These are phyloP conservation scores for Solioccasus polychromus DNA, from an alignment of 768 basidiomycete species.

Conservation along the genomic window DNA sequence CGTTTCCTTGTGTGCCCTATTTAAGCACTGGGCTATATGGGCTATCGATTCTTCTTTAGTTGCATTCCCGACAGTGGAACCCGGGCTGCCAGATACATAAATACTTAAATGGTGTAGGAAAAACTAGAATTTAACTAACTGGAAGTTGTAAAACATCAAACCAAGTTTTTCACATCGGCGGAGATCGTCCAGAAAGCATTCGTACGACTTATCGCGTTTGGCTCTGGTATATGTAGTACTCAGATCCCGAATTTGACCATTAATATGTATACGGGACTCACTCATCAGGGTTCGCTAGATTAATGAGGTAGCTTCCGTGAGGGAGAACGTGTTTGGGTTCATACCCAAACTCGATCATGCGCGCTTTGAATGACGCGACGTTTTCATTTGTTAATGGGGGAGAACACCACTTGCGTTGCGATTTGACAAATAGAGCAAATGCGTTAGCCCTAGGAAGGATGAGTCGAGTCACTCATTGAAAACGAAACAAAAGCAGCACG, in stretches of 20 bases:
- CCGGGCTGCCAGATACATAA: slow-evolving; percentile 64
- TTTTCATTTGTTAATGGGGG: slow-evolving; percentile 52
- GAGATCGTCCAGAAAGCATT: slow-evolving; percentile 82
- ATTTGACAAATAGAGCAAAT: slow-evolving; percentile 83
- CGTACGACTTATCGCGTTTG: slow-evolving; percentile 68
- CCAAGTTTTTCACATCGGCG: slow-evolving; percentile 75
- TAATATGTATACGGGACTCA: slow-evolving; percentile 34
- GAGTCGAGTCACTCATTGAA: neutral
- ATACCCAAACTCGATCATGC: slow-evolving; percentile 63
- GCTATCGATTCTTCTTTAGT: slow-evolving; percentile 59
- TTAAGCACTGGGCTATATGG: slow-evolving; percentile 69
- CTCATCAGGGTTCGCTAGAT: slow-evolving; percentile 78
- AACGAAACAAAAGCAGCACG: neutral
- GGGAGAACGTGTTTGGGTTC: slow-evolving; percentile 63
- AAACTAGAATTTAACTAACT: slow-evolving; percentile 47
- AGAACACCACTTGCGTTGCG: slow-evolving; percentile 77
- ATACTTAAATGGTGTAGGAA: neutral
- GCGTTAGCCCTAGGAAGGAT: slow-evolving; percentile 63
- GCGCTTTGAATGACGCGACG: slow-evolving; percentile 55
- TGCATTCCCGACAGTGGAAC: slow-evolving; percentile 73
- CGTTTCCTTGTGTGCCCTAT: slow-evolving; percentile 67
- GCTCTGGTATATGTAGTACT: slow-evolving; percentile 37
- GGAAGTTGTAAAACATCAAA: slow-evolving; percentile 76
- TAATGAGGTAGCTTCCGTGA: slow-evolving; percentile 84
- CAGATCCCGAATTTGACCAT: neutral